phyloP scores from a whole-genome alignment of 768 basidiomycete genomes.

The Gymnopilus junonius region DNA sequence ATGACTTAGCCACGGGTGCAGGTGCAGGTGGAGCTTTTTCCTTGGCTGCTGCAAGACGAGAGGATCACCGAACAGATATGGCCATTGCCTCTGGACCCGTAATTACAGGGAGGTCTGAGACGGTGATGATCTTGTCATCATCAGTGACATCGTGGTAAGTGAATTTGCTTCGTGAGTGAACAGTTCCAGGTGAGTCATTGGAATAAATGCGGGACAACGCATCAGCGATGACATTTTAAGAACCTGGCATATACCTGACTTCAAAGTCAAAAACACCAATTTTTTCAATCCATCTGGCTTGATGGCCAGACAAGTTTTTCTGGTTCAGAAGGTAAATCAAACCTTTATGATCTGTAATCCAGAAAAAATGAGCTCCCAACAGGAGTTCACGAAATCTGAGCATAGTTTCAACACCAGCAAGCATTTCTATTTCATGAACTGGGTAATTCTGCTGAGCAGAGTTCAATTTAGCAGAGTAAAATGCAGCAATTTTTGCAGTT shows the following conservation, averaged over 20 bases:
- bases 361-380: constrained; percentile 31
- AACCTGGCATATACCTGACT: constrained; percentile 25
- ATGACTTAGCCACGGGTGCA: too few relatives aligned
- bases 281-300: constrained; percentile 40
- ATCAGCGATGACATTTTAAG: constrained; percentile 37
- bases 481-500: constrained; percentile 29
- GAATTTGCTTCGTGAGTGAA: constrained; percentile 17
- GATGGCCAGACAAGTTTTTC: constrained; percentile 35
- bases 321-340: constrained; percentile 34
- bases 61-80: not conserved
- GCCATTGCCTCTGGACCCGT: not conserved
- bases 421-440: constrained; percentile 42
- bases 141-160: constrained; percentile 24
- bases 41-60: not conserved
- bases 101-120: not conserved
- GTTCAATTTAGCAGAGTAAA: constrained; percentile 41
- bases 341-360: constrained; percentile 34
- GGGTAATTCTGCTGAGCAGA: constrained; percentile 43
- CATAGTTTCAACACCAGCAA: constrained; percentile 40
- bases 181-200: constrained; percentile 20
- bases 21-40: not conserved
- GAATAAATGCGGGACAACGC: constrained; percentile 30
- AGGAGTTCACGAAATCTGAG: constrained; percentile 31
- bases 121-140: not conserved
- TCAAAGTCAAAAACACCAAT: constrained; percentile 24